Percentiles rank a stretch among this genome's conserved stretches.
Conservation (phyloP, 2,329 filamentous ascomycete species). For the Colletotrichum sp. region DNA sequence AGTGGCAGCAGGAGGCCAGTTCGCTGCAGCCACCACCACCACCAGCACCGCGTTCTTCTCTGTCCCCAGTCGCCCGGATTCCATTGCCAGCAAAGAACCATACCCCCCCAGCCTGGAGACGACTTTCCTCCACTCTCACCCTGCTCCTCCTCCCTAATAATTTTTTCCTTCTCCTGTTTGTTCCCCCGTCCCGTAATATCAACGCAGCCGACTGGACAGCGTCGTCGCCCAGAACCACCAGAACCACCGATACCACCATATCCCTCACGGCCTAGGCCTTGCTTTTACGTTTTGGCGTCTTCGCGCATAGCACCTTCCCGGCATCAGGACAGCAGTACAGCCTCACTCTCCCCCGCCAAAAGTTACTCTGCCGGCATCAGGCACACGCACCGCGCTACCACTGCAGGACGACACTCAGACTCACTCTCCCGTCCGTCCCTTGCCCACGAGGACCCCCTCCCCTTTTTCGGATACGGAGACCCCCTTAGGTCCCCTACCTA, state of each 20-base stretch:
- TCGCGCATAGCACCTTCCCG: background rate
- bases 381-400: background rate
- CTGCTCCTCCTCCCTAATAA: conserved; percentile 7
- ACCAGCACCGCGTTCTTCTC: background rate
- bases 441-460: conserved; percentile 11
- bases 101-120: background rate
- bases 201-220: conserved; percentile 4
- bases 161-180: conserved; percentile 2
- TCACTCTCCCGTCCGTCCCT: background rate
- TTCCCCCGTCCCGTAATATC: background rate
- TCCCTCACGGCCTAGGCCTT: background rate
- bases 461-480: conserved; percentile 17
- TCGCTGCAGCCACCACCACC: background rate
- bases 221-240: background rate
- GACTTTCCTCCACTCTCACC: conserved; percentile 13
- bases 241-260: background rate
- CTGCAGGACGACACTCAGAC: background rate
- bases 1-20: conserved; percentile 13
- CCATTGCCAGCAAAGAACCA: background rate
- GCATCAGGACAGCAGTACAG: conserved; percentile 7
- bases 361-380: background rate
- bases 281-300: background rate
- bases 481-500: conserved; percentile 1
- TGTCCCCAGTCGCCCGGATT: background rate
- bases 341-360: conserved; percentile 4